Percentiles rank a stretch among this genome's conserved stretches.
Evolutionary conservation across 805 yeast species (phyloP).

Genomic region (Brettanomyces nanus): DNA sequence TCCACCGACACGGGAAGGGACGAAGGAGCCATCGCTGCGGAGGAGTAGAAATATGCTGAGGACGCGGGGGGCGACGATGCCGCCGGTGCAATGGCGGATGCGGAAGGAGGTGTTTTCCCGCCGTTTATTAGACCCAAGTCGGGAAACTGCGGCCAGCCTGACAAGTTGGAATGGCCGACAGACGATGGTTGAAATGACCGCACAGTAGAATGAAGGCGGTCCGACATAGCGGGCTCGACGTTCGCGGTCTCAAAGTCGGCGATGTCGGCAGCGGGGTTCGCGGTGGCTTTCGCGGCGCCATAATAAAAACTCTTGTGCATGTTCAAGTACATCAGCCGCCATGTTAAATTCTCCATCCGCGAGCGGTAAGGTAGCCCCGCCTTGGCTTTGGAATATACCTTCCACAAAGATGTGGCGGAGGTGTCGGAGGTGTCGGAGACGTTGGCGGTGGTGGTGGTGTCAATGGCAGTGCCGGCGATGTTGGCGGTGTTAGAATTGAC

Average conservation of each 20-base stretch:
- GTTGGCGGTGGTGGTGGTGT: constrained; percentile 33
- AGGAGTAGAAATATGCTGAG: too few relatives aligned
- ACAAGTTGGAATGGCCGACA: constrained; percentile 14
- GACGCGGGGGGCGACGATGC: constrained; percentile 1
- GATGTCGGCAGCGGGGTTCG: too few relatives aligned
- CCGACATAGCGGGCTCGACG: too few relatives aligned
- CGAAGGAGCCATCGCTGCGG: too few relatives aligned
- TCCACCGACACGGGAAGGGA: too few relatives aligned
- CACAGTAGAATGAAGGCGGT: too few relatives aligned
- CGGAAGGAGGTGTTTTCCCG: too few relatives aligned
- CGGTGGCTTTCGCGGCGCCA: constrained; percentile 1
- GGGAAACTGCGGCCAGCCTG: constrained; percentile 29
- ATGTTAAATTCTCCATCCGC: constrained; percentile 77
- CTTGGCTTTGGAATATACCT: constrained; percentile 70
- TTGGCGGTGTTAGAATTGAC: too few relatives aligned
- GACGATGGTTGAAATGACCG: neutral
- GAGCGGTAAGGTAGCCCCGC: constrained; percentile 65
- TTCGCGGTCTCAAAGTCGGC: too few relatives aligned
- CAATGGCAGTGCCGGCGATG: too few relatives aligned
- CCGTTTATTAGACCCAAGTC: constrained; percentile 18
- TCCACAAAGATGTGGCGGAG: constrained; percentile 58
- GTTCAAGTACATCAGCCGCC: constrained; percentile 74
- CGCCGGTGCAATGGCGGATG: too few relatives aligned
- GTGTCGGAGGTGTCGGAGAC: constrained; percentile 34
- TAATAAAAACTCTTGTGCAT: constrained; percentile 10